Evolutionary conservation across 805 yeast genomes (phyloP).

Genomic region (Lipomyces starkeyi): DNA sequence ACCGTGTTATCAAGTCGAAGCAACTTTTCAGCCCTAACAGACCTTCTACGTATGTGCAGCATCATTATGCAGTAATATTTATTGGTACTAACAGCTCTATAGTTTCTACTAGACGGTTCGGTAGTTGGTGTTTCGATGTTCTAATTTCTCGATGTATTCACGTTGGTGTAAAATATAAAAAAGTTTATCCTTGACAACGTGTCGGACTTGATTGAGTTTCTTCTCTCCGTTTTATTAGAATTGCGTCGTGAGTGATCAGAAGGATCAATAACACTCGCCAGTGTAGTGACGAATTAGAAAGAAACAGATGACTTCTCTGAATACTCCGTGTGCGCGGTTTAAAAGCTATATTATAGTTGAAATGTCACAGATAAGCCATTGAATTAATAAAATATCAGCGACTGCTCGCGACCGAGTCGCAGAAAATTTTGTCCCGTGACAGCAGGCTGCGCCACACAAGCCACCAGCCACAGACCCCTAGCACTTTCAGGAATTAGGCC

Average conservation of each 20-base stretch:
- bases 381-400: too few species aligned
- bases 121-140: not conserved
- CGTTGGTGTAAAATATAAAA: not conserved
- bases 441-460: not conserved
- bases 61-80: too few species aligned
- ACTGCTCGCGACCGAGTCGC: too few species aligned
- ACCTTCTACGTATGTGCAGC: constrained; percentile 70
- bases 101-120: constrained; percentile 3
- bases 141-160: not conserved
- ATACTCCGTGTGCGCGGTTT: too few species aligned
- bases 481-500: not conserved
- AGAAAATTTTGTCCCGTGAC: too few species aligned
- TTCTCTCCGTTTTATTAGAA: not conserved
- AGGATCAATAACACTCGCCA: not conserved
- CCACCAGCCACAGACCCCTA: not conserved
- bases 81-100: not conserved
- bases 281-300: not conserved
- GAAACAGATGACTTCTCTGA: too few species aligned
- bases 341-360: too few species aligned
- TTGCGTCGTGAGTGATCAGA: not conserved
- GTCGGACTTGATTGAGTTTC: not conserved
- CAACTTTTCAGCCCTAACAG: constrained; percentile 87
- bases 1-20: constrained; percentile 94
- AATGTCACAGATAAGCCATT: too few species aligned
- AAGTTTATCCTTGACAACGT: not conserved